A percentile compares a stretch with the other conserved stretches of the same genome.
phyloP scores from a whole-genome alignment of 306 rosid genomes.

The Cotoneaster glaucophyllus region DNA sequence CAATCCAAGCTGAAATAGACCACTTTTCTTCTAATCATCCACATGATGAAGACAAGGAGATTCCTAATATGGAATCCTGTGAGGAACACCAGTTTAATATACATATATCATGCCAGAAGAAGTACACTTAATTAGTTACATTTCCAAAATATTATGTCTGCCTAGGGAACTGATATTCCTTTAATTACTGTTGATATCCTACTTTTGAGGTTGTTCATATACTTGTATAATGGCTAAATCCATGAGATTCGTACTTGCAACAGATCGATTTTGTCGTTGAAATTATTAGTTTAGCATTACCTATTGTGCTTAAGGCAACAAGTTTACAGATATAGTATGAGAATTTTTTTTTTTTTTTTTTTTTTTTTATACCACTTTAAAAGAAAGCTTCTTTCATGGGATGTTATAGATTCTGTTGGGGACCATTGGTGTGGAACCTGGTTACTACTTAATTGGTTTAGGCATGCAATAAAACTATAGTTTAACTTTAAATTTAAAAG shows the following conservation, averaged over 20 bases:
- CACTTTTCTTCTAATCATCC: slow-evolving; percentile 24
- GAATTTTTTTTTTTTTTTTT: slow-evolving; percentile 20
- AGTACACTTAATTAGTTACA: slow-evolving; percentile 24
- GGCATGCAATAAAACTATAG: neutral
- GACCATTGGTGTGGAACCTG: slow-evolving; percentile 22
- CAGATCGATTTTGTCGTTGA: slow-evolving; percentile 19
- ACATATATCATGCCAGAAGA: slow-evolving; percentile 12
- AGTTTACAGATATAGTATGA: slow-evolving; percentile 4
- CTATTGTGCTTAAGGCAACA: slow-evolving; percentile 10
- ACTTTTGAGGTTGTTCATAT: slow-evolving; percentile 39
- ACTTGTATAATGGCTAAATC: slow-evolving; percentile 14
- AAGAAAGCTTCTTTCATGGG: slow-evolving; percentile 31
- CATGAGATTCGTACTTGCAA: slow-evolving; percentile 27
- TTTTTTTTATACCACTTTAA: slow-evolving; percentile 21
- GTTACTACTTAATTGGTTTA: slow-evolving; percentile 6
- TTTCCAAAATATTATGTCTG: slow-evolving; percentile 32
- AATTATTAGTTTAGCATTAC: slow-evolving; percentile 14
- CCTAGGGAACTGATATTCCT: slow-evolving; percentile 19
- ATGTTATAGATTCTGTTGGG: slow-evolving; percentile 24
- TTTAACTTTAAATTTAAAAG: neutral
- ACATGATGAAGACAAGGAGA: slow-evolving; percentile 14
- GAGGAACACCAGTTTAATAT: slow-evolving; percentile 1
- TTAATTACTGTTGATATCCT: slow-evolving; percentile 16
- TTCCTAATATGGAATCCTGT: slow-evolving; percentile 24
- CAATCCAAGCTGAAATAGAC: slow-evolving; percentile 4